Percentiles rank a stretch among this genome's conserved stretches.
phyloP scores from a whole-genome alignment of 108 stramenopile genomes.

The Fistulifera solaris region DNA sequence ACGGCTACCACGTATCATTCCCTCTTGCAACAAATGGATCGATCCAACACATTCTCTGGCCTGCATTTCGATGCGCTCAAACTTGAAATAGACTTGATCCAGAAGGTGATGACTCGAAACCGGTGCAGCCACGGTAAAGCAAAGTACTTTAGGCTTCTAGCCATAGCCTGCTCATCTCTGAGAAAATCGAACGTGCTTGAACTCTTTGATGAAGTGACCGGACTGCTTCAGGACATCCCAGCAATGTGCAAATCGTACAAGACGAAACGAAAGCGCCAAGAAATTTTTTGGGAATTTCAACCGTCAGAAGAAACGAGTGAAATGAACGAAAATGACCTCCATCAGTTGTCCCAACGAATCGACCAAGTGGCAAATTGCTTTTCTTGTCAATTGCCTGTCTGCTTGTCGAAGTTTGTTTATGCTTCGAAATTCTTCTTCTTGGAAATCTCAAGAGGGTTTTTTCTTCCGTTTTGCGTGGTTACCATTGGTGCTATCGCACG shows the following conservation, averaged over 20 bases:
- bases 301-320: background rate
- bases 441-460: constrained; percentile 61
- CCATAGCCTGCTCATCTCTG: constrained; percentile 34
- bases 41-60: no score
- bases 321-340: background rate
- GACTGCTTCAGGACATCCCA: background rate
- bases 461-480: constrained; percentile 63
- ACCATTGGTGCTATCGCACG: constrained; percentile 35
- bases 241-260: background rate
- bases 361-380: background rate
- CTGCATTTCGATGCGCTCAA: constrained; percentile 23
- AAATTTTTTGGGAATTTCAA: background rate
- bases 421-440: constrained; percentile 36
- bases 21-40: no score
- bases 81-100: constrained; percentile 45
- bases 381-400: constrained; percentile 3
- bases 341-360: background rate
- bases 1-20: no score
- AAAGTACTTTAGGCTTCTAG: constrained; percentile 48
- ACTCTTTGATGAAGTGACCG: background rate
- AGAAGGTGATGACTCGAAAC: constrained; percentile 49
- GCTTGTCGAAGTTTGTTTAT: constrained; percentile 30
- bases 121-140: constrained; percentile 53
- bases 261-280: constrained; percentile 3
- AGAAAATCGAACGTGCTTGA: constrained; percentile 6